phyloP scores from a whole-genome alignment of 106 monocot genomes.

The Ottelia alismoides region DNA sequence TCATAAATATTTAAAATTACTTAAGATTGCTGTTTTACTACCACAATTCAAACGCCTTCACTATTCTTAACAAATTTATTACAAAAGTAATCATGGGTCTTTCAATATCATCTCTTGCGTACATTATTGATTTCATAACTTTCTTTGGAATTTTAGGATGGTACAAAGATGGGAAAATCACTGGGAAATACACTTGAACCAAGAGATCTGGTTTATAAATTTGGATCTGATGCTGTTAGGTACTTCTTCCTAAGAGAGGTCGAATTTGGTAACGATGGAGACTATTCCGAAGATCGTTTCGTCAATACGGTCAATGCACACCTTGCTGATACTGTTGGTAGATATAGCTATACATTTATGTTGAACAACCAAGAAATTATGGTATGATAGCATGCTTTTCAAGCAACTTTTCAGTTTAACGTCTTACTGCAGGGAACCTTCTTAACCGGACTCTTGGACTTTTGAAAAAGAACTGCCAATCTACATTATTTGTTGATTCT shows the following conservation, averaged over 20 bases:
- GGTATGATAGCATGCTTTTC: not conserved
- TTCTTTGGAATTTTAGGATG: conserved; percentile 94
- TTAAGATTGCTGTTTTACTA: no score
- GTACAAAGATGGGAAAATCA: conserved; percentile 99
- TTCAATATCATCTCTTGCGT: no score
- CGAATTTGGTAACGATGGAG: conserved; percentile 95
- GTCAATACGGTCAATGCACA: conserved; percentile 92
- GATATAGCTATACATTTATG: no score
- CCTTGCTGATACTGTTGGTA: conserved; percentile 95
- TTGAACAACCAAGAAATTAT: no score
- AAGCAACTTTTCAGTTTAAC: not conserved
- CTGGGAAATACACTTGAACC: conserved; percentile 96
- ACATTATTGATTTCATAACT: no score
- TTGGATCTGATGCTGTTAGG: conserved; percentile 91
- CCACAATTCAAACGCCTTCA: no score
- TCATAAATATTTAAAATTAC: no score
- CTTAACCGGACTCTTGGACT: conserved; percentile 94
- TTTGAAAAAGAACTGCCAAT: conserved; percentile 89
- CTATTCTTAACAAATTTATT: no score
- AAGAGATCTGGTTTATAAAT: conserved; percentile 70
- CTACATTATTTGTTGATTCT: conserved; percentile 65
- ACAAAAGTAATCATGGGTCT: no score
- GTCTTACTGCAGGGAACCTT: conserved; percentile 64
- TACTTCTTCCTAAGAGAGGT: conserved; percentile 97
- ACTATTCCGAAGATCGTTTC: conserved; percentile 92